Evolutionary conservation across 768 basidiomycete genomes (phyloP).

Genomic region (Infundibulicybe gibba): DNA sequence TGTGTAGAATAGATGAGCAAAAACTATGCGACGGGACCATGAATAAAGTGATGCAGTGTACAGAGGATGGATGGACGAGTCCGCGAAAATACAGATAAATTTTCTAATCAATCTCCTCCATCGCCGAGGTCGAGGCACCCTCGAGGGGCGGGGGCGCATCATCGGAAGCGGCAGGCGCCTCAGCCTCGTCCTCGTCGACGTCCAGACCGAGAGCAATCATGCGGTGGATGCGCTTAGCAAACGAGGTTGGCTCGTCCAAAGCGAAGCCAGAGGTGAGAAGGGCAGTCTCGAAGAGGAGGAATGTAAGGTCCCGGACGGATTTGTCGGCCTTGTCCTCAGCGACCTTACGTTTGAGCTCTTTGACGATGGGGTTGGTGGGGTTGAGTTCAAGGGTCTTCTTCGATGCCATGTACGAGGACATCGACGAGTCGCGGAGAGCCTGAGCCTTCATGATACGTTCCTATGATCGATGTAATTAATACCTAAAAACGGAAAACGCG

Average conservation of each 20-base stretch:
- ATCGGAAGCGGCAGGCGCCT: conserved; percentile 38
- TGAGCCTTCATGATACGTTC: conserved; percentile 99
- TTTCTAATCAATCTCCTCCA: conserved; percentile 94
- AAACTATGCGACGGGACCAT: background rate
- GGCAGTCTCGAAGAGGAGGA: conserved; percentile 94
- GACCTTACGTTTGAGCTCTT: conserved; percentile 94
- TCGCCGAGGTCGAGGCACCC: conserved; percentile 70
- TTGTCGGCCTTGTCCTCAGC: conserved; percentile 98
- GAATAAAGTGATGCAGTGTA: conserved; percentile 22
- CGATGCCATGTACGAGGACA: conserved; percentile 99
- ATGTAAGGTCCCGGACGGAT: conserved; percentile 95
- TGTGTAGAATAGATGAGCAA: background rate
- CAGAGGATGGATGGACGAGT: conserved; percentile 21
- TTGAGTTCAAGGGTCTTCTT: conserved; percentile 99
- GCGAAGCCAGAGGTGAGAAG: conserved; percentile 95
- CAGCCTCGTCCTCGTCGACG: conserved; percentile 76
- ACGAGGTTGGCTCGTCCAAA: conserved; percentile 91
- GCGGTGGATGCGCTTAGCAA: conserved; percentile 93
- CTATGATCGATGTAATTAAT: conserved; percentile 25
- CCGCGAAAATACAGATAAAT: conserved; percentile 18
- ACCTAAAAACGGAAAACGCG: background rate
- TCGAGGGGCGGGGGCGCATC: conserved; percentile 53
- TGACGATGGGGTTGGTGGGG: conserved; percentile 88
- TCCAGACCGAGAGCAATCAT: conserved; percentile 95
- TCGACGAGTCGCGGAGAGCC: conserved; percentile 91